Evolutionary conservation across 257 asterid species (phyloP).

Genomic region (Jaltomata sinuosa): DNA sequence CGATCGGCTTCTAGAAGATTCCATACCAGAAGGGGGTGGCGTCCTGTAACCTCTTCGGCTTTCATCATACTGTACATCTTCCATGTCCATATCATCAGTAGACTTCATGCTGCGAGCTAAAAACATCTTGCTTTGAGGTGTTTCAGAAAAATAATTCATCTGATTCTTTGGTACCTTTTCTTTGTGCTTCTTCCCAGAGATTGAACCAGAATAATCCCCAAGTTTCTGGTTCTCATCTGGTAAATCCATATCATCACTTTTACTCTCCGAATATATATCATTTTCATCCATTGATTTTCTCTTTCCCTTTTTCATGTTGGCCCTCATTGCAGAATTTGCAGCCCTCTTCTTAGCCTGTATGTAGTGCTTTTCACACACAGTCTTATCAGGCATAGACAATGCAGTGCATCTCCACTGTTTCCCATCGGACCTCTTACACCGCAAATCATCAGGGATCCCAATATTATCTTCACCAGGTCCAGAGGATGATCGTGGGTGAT

Average conservation of each 20-base stretch:
- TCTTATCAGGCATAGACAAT: constrained; percentile 98
- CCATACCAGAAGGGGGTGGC: constrained; percentile 59
- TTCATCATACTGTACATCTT: constrained; percentile 58
- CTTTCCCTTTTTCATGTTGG: constrained; percentile 77
- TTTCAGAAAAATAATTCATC: constrained; percentile 66
- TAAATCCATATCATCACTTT: constrained; percentile 89
- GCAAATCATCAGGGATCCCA: constrained; percentile 91
- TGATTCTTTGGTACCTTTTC: constrained; percentile 42
- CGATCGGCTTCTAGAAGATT: constrained; percentile 64
- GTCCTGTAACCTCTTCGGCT: constrained; percentile 51
- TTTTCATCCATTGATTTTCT: constrained; percentile 58
- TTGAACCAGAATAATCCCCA: constrained; percentile 61
- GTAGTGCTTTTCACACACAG: constrained; percentile 98
- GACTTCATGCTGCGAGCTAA: constrained; percentile 63
- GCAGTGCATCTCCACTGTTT: constrained; percentile 99
- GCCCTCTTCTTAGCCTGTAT: constrained; percentile 99
- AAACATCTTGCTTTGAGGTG: constrained; percentile 38
- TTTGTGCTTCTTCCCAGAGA: constrained; percentile 60
- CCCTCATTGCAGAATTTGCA: constrained; percentile 96
- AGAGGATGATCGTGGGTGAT: constrained; percentile 54
- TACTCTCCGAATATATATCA: constrained; percentile 80
- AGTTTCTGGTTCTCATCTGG: constrained; percentile 48
- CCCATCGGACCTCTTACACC: constrained; percentile 99
- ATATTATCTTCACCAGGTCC: constrained; percentile 74
- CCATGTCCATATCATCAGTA: constrained; percentile 56